These are phyloP conservation scores for Aureobasidium sp. DNA, from an alignment of 2,329 filamentous ascomycete species.

Conservation along the genomic window DNA sequence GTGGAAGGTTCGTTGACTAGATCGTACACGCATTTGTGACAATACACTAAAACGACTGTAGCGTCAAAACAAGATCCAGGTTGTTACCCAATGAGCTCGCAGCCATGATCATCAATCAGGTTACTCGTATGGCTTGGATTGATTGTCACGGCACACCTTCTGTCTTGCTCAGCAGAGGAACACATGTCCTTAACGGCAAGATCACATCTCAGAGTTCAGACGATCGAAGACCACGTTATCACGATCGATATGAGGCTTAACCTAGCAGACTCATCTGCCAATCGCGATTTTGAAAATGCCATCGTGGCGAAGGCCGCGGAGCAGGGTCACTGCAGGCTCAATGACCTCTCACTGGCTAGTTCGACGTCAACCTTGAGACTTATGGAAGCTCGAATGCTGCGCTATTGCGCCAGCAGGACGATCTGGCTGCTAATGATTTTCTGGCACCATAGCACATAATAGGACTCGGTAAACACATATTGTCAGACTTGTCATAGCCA, in stretches of 20 bases:
- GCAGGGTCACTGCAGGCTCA: not conserved
- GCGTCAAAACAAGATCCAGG: slow-evolving; percentile 74
- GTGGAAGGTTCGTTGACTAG: slow-evolving; percentile 72
- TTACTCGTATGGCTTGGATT: not conserved
- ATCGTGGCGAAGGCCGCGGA: not conserved
- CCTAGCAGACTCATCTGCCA: not conserved
- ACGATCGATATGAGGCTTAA: not conserved
- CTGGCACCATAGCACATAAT: too few species aligned
- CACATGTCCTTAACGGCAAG: not conserved
- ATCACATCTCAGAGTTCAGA: not conserved
- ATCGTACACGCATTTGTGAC: not conserved
- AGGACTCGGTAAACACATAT: too few species aligned
- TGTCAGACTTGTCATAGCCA: too few species aligned
- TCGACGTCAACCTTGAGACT: not conserved
- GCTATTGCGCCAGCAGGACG: not conserved
- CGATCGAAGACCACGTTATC: not conserved
- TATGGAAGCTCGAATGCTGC: not conserved
- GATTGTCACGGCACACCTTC: not conserved
- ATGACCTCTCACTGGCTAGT: not conserved
- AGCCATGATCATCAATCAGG: not conserved
- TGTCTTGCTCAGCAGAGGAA: not conserved
- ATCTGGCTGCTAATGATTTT: too few species aligned
- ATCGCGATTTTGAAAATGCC: not conserved
- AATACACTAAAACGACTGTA: not conserved
- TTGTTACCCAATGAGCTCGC: slow-evolving; percentile 62